These are phyloP conservation scores for Boletellus ananas DNA, from an alignment of 768 basidiomycete genomes.

Conservation along the genomic window DNA sequence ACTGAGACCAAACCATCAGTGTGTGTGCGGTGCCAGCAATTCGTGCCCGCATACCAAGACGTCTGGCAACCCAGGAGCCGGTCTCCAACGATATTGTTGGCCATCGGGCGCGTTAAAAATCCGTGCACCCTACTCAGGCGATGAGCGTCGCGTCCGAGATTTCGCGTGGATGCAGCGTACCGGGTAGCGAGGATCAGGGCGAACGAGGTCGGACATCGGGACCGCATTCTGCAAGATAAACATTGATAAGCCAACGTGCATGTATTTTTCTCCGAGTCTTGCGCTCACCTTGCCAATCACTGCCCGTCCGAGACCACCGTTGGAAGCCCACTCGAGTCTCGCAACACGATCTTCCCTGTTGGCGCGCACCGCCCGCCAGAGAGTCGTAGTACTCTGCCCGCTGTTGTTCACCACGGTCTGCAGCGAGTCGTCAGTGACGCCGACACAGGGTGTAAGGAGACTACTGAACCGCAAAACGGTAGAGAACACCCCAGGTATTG, in stretches of 20 bases:
- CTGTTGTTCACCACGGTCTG: constrained; percentile 63
- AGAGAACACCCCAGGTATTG: constrained; percentile 75
- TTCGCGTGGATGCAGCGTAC: constrained; percentile 39
- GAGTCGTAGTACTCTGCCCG: constrained; percentile 70
- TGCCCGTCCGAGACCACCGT: constrained; percentile 79
- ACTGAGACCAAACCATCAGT: constrained; percentile 38
- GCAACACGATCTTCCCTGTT: constrained; percentile 88
- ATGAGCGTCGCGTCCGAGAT: constrained; percentile 12
- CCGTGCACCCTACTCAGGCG: constrained; percentile 49
- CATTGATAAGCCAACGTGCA: constrained; percentile 25
- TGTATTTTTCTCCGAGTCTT: constrained; percentile 6
- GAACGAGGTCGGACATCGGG: constrained; percentile 81
- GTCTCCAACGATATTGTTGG: constrained; percentile 75
- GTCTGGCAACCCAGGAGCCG: constrained; percentile 54
- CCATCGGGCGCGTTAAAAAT: constrained; percentile 83
- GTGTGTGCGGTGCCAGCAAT: neutral
- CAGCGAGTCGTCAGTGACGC: constrained; percentile 24
- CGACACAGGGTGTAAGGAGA: constrained; percentile 14
- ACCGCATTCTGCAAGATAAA: constrained; percentile 55
- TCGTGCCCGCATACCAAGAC: constrained; percentile 47
- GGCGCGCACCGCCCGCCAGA: constrained; percentile 77
- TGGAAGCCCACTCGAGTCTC: constrained; percentile 82
- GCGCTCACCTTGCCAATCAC: constrained; percentile 73
- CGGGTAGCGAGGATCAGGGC: constrained; percentile 57
- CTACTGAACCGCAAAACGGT: constrained; percentile 67